Conservation (phyloP, 2,329 filamentous ascomycete species). For the Botrytis hyacinthi region DNA sequence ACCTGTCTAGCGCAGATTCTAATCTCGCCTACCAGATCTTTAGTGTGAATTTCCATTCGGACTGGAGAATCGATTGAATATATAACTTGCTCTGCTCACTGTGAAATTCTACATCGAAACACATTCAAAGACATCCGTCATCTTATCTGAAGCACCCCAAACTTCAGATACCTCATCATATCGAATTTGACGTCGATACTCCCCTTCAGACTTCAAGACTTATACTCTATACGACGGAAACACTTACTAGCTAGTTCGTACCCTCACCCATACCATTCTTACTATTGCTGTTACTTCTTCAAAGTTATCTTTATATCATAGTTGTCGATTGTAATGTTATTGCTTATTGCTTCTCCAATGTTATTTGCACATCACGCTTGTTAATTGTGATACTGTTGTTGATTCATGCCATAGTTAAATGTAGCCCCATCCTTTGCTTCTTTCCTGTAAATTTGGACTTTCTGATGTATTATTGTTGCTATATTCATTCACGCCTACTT, state of each 20-base stretch:
- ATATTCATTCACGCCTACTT: fast-evolving
- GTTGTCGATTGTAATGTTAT: not conserved
- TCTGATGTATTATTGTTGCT: not conserved
- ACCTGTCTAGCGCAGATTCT: not conserved
- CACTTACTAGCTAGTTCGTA: not conserved
- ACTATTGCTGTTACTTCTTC: not conserved
- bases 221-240: not conserved
- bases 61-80: too few relatives aligned
- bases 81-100: too few relatives aligned
- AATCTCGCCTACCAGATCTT: not conserved
- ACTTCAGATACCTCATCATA: not conserved
- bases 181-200: not conserved
- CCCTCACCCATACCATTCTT: fast-evolving
- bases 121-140: not conserved
- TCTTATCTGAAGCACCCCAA: not conserved
- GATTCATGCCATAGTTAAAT: not conserved
- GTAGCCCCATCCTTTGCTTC: not conserved
- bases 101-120: too few relatives aligned
- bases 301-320: not conserved
- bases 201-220: not conserved
- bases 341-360: not conserved
- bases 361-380: not conserved
- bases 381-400: not conserved
- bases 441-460: not conserved
- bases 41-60: not conserved